Evolutionary conservation across 179 eudicot genomes (phyloP), one percentile per base, ranked within the genome.

Genomic region (Silene coronaria): DNA sequence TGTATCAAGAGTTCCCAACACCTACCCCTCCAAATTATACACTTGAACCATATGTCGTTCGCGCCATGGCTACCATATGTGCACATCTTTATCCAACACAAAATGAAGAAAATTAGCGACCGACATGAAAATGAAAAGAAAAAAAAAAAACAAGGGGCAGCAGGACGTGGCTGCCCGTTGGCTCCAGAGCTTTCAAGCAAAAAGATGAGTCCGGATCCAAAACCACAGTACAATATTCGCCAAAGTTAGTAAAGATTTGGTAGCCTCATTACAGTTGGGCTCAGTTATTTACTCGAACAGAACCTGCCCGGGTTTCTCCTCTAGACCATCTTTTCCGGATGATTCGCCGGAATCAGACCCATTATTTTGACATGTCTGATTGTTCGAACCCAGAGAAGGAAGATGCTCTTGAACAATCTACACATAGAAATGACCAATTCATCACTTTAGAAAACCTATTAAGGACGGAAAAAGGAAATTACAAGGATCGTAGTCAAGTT

Each of bases 371-470:
- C 66, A 77, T 55, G 76, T 66, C 76, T 88, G 88, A 51, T 81
- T 73, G 78, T 84, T 88, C 77, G 80, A 63, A 74, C 84, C 83
- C 80, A 71, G 77, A 24, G 86, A 80, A 27, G 85, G 89, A 9
- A 81, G 84, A 83, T 82, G 86, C 76, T 86, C 91, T 76, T 88
- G 88, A 78, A 86, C 71, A 19, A 84, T 80, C 86, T 79, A 58
- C 75, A 79, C 21, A 67, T 4, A 61, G 26, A 2, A 63, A 67
- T 12, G 48, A 71, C 26, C 13, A 27, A 12, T n/a, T 70, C 10
- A 3, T 65, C 26, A 19, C 32, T 22, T 10, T 9, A 17, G 36
- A 19, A 34, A 59, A 58, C 38, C 27, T 12, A 12, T 1, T 19
- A 11, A 55, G 1, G 2, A 6, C 12, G 48, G 22, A 32, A 21